Conservation (phyloP, 1,284 basidiomycete genomes). For the Microstroma glucosiphilum region DNA sequence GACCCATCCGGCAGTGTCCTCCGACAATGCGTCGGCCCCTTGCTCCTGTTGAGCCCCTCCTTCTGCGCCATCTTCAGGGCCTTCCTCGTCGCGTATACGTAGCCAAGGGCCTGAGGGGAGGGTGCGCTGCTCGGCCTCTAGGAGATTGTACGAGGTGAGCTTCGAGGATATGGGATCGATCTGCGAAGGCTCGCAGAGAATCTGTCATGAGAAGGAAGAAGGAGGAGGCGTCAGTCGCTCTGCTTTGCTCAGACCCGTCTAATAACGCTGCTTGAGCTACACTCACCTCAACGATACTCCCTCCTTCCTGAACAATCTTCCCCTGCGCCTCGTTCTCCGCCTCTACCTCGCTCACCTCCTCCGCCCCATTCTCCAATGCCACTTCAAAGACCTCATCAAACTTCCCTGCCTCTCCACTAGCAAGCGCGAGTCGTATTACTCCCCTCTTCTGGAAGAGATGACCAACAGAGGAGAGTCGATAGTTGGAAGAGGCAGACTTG, state of each 20-base stretch:
- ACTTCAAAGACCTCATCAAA: constrained; percentile 16
- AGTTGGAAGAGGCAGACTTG: constrained; percentile 8
- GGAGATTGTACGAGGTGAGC: constrained; percentile 9
- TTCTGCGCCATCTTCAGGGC: too few species aligned
- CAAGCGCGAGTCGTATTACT: constrained; percentile 8
- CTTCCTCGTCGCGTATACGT: too few species aligned
- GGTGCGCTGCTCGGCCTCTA: constrained; percentile 11
- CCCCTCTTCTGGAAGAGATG: constrained; percentile 19
- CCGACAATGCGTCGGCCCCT: neutral
- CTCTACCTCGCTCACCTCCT: constrained; percentile 14
- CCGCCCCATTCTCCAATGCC: constrained; percentile 15
- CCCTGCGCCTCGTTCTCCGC: neutral
- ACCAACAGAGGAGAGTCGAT: constrained; percentile 14
- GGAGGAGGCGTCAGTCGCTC: too few species aligned
- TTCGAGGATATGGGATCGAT: constrained; percentile 7
- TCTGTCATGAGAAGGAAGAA: neutral
- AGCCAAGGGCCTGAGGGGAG: neutral
- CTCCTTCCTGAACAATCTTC: neutral
- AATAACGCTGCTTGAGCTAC: too few species aligned
- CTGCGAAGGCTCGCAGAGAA: constrained; percentile 13
- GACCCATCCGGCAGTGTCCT: constrained; percentile 11
- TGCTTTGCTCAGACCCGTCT: too few species aligned
- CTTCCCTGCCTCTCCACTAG: neutral
- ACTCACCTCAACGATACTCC: neutral
- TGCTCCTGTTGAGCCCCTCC: too few species aligned